phyloP scores from a whole-genome alignment of 2,329 filamentous ascomycete species.

The Colletotrichum sp. region DNA sequence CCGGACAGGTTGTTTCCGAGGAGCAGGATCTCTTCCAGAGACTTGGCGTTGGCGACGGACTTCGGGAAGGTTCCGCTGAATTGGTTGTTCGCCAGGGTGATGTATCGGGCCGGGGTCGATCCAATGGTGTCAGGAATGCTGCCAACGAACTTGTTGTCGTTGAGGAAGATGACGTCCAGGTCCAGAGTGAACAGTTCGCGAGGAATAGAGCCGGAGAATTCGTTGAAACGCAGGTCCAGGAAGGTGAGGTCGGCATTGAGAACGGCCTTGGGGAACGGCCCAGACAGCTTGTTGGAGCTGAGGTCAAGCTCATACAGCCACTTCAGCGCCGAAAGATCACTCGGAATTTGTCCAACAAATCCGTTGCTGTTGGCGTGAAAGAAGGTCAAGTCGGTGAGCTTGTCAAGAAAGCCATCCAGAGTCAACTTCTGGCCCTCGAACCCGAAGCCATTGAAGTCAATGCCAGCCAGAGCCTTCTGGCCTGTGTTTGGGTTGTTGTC shows the following conservation, averaged over 20 bases:
- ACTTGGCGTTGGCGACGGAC: neutral
- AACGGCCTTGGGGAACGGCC: neutral
- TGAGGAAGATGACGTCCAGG: constrained; percentile 1
- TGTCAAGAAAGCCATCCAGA: neutral
- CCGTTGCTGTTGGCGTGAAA: constrained; percentile 5
- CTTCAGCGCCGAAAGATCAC: neutral
- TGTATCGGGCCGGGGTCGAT: neutral
- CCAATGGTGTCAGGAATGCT: neutral
- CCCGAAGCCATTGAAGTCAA: neutral
- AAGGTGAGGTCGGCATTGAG: neutral
- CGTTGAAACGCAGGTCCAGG: neutral
- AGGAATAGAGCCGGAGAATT: neutral
- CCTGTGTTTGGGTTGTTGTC: neutral
- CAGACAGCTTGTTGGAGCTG: neutral
- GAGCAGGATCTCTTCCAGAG: neutral
- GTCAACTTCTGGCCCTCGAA: neutral
- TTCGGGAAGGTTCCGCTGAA: neutral
- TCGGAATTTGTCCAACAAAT: neutral
- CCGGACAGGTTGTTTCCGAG: neutral
- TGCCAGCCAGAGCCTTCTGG: neutral
- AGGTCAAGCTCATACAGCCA: neutral
- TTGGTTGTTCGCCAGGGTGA: neutral
- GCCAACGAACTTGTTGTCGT: neutral
- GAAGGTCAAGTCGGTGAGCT: constrained; percentile 1
- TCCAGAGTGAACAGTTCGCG: neutral